Percentiles rank a stretch among this genome's conserved stretches.
Conservation (phyloP, 768 basidiomycete genomes). For the Termitomyces sp. region DNA sequence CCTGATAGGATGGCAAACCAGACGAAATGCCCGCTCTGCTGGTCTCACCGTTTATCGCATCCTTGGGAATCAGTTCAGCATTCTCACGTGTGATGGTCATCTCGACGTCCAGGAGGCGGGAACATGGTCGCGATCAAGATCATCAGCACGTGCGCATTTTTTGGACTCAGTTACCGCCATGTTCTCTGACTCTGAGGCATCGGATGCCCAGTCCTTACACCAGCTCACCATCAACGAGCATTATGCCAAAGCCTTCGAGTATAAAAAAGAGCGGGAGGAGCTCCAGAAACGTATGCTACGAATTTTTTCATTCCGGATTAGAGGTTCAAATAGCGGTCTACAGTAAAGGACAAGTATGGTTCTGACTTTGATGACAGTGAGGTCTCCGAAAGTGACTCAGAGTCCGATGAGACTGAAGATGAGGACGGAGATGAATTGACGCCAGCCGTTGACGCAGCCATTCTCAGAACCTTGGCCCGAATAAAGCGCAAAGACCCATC, state of each 20-base stretch:
- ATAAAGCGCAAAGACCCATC: slow-evolving; percentile 79
- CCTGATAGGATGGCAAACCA: slow-evolving; percentile 9
- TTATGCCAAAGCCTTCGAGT: slow-evolving; percentile 77
- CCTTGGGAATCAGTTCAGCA: slow-evolving; percentile 4
- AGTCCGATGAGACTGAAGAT: slow-evolving; percentile 82
- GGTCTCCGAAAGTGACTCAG: slow-evolving; percentile 53
- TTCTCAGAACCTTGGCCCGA: slow-evolving; percentile 81
- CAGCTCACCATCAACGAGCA: slow-evolving; percentile 66
- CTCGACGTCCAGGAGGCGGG: neutral
- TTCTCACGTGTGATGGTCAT: slow-evolving; percentile 12
- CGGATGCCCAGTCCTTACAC: slow-evolving; percentile 35
- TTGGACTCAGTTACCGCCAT: slow-evolving; percentile 17
- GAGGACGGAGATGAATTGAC: slow-evolving; percentile 95
- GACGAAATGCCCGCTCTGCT: neutral
- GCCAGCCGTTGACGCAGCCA: slow-evolving; percentile 89
- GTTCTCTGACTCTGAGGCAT: slow-evolving; percentile 43
- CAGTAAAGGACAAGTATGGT: slow-evolving; percentile 87
- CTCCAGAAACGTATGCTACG: slow-evolving; percentile 59
- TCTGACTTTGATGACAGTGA: slow-evolving; percentile 59
- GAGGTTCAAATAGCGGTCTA: slow-evolving; percentile 3
- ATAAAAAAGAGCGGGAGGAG: slow-evolving; percentile 82
- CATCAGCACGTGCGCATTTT: slow-evolving; percentile 4
- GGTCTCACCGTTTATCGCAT: neutral
- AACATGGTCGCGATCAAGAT: neutral
- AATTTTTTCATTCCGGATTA: neutral